Evolutionary conservation across 192 early-diverging fungal genomes (phyloP), one percentile per base, ranked within the genome.

Genomic region (Coemansia reversa): DNA sequence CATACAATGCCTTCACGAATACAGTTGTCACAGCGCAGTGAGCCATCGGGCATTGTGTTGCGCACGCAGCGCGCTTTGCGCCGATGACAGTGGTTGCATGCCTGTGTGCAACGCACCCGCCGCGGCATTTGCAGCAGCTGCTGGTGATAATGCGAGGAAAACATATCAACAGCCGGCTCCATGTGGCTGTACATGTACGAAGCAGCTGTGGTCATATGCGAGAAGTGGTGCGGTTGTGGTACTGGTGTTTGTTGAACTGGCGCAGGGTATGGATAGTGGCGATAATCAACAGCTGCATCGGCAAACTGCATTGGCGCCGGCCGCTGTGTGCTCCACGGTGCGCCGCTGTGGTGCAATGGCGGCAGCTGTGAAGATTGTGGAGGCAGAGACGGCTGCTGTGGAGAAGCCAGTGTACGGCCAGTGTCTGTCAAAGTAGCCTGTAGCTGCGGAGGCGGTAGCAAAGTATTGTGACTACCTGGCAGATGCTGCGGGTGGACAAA

Each of bases 41-140:
- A 45, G 60, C 74, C 74, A 24, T 76, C 74, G 3, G 67, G 54
- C 68, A 76, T 58, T 2, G 28, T 47, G 68, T 70, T 76, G 39
- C 67, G 67, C 24, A 70, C 69, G 56, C 74, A 76, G 30, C 74
- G 63, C 0, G 74, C 74, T 27, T 76, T 76, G 54, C 74, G 60
- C 8, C 68, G 54, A 61, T 76, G 74, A 51, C 74, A 76, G 68
- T 70, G 55, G 56, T 64, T 76, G 60, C 74, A 76, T 16, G 74
- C 74, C 64, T 70, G 63, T 4, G 67, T 63, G 42, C 74, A 66
- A 7, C 74, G 67, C 19, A 66, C 30, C 7, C 74, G 62, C 1
- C 73, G 73, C 28, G 52, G 35, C n/a, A 63, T 51, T 19, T 63
- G 61, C 18, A 52, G 61, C 24, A 63, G 28, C 19, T 52, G 60